Evolutionary conservation across 345 rosid genomes (phyloP).

Genomic region (Populus ilicifolia): DNA sequence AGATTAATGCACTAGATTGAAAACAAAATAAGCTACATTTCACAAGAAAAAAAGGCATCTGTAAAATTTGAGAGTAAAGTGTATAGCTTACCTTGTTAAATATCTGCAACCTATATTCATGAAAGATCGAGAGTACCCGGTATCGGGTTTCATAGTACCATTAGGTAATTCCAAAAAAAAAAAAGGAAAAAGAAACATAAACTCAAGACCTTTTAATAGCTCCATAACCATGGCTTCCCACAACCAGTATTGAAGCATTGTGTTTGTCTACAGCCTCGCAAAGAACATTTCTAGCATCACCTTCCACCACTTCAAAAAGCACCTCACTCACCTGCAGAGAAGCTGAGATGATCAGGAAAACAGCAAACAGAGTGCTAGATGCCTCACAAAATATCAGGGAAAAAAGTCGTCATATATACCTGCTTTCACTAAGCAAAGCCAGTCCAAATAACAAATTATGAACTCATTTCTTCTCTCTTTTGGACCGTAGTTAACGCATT

Average conservation of each 20-base stretch:
- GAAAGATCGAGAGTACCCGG: too few relatives aligned
- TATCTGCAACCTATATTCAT: too few relatives aligned
- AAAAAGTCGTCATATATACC: background rate
- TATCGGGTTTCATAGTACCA: too few relatives aligned
- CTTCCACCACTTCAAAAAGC: conserved; percentile 58
- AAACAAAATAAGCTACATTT: background rate
- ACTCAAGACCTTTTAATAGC: conserved; percentile 69
- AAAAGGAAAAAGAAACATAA: background rate
- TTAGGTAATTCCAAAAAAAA: background rate
- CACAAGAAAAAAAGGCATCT: too few relatives aligned
- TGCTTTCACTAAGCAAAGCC: background rate
- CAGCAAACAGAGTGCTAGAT: background rate
- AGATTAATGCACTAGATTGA: background rate
- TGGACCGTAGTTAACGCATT: background rate
- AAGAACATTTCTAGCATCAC: conserved; percentile 86
- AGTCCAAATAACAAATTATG: background rate
- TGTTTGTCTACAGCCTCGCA: conserved; percentile 86
- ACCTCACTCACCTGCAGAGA: conserved; percentile 54
- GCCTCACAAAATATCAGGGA: too few relatives aligned
- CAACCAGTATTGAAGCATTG: conserved; percentile 79
- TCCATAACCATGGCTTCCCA: conserved; percentile 98
- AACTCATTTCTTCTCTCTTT: background rate
- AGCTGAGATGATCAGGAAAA: background rate
- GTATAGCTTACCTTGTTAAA: too few relatives aligned
- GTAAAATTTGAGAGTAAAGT: too few relatives aligned